Conservation (phyloP, 140 eudicot genomes). For the Cichorium intybus region DNA sequence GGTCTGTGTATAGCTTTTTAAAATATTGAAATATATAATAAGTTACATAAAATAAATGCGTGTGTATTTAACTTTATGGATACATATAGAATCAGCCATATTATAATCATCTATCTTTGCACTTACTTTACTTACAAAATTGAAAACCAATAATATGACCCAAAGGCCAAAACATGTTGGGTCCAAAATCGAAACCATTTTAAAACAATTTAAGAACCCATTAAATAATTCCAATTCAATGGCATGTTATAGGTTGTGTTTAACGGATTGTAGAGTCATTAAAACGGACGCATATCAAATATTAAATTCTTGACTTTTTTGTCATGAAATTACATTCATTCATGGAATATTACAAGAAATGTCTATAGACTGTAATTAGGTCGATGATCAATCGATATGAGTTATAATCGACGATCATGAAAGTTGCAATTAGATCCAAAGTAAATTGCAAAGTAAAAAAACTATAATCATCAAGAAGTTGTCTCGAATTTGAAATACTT, state of each 20-base stretch:
- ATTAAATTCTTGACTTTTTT: neutral
- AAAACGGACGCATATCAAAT: neutral
- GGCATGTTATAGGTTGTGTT: too few species aligned
- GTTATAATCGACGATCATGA: neutral
- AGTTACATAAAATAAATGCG: too few species aligned
- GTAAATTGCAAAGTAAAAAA: neutral
- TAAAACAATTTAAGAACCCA: neutral
- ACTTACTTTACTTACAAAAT: neutral
- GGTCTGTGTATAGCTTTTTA: too few species aligned
- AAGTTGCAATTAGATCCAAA: conserved; percentile 6
- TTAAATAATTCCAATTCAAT: too few species aligned
- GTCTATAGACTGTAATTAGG: neutral
- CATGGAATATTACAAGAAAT: neutral
- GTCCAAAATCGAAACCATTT: neutral
- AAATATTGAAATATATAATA: neutral
- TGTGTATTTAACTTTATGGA: too few species aligned
- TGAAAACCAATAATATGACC: neutral
- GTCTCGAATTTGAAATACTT: neutral
- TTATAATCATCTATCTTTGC: neutral
- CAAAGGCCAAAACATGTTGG: neutral
- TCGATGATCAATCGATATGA: neutral
- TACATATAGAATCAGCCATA: too few species aligned
- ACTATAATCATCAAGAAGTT: neutral
- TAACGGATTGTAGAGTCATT: neutral
- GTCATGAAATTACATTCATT: neutral